A percentile compares a stretch with the other conserved stretches of the same genome.
These are phyloP conservation scores for Talaromyces sp. DNA, from an alignment of 2,329 filamentous ascomycete genomes.

Conservation along the genomic window DNA sequence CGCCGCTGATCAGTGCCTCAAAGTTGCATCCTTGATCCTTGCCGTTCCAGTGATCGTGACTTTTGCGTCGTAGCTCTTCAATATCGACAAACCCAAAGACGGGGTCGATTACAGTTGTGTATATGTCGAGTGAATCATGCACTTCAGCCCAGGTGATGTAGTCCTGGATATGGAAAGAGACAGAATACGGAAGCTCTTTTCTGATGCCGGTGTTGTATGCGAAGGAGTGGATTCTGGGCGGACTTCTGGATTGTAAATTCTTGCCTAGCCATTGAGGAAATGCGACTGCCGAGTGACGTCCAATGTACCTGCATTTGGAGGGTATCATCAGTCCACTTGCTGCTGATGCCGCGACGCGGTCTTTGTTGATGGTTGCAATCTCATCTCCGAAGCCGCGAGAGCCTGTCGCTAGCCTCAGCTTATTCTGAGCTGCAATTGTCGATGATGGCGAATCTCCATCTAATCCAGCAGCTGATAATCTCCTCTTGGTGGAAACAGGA, in stretches of 20 bases:
- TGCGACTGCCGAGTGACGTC: constrained; percentile 31
- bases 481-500: not conserved
- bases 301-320: constrained; percentile 30
- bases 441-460: constrained; percentile 5
- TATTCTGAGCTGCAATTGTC: not conserved
- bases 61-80: constrained; percentile 22
- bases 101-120: constrained; percentile 29
- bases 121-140: constrained; percentile 28
- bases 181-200: constrained; percentile 25
- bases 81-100: constrained; percentile 33
- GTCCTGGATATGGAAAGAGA: constrained; percentile 22
- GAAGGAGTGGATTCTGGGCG: constrained; percentile 38
- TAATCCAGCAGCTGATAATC: constrained; percentile 1
- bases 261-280: constrained; percentile 33
- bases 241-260: constrained; percentile 29
- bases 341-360: not conserved
- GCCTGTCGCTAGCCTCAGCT: not conserved
- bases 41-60: constrained; percentile 31
- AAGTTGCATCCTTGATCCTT: constrained; percentile 27
- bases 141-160: constrained; percentile 27
- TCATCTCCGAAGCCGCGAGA: constrained; percentile 8
- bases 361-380: not conserved
- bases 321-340: constrained; percentile 28
- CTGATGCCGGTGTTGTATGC: constrained; percentile 34
- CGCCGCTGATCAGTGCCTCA: constrained; percentile 31